These are phyloP conservation scores for Puccinia novopanici DNA, from an alignment of 1,284 basidiomycete genomes.

Conservation along the genomic window DNA sequence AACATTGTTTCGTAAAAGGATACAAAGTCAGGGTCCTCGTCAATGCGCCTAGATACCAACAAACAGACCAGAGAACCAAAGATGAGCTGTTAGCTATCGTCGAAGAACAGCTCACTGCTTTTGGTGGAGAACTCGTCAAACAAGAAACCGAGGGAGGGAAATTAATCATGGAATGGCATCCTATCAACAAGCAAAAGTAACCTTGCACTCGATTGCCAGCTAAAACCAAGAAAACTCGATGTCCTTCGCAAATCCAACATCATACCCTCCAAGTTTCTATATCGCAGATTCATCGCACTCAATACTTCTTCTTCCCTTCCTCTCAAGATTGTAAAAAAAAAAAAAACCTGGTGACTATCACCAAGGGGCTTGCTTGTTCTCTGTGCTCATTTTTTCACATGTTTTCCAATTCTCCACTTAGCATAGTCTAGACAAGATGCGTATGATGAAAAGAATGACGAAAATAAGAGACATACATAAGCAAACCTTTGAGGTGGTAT, in stretches of 20 bases:
- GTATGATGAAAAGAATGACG: neutral
- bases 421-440: neutral
- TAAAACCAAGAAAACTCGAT: neutral
- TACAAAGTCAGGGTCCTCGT: conserved; percentile 23
- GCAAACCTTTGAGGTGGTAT: too few species aligned
- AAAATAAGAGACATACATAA: too few species aligned
- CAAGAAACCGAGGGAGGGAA: conserved; percentile 39
- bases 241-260: neutral
- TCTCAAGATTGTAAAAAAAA: conserved; percentile 7
- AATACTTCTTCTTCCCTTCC: neutral
- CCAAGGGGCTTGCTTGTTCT: neutral
- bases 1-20: conserved; percentile 58
- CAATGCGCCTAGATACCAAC: neutral
- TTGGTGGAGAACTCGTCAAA: conserved; percentile 40
- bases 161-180: conserved; percentile 44
- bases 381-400: neutral
- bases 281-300: neutral
- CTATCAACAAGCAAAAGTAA: conserved; percentile 19
- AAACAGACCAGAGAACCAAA: neutral
- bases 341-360: neutral
- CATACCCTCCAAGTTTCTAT: neutral
- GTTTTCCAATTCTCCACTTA: neutral
- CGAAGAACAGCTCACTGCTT: conserved; percentile 9
- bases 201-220: neutral
- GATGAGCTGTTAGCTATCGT: conserved; percentile 8